Evolutionary conservation across 768 basidiomycete species (phyloP).

Genomic region (Podaxis mareebaensis): DNA sequence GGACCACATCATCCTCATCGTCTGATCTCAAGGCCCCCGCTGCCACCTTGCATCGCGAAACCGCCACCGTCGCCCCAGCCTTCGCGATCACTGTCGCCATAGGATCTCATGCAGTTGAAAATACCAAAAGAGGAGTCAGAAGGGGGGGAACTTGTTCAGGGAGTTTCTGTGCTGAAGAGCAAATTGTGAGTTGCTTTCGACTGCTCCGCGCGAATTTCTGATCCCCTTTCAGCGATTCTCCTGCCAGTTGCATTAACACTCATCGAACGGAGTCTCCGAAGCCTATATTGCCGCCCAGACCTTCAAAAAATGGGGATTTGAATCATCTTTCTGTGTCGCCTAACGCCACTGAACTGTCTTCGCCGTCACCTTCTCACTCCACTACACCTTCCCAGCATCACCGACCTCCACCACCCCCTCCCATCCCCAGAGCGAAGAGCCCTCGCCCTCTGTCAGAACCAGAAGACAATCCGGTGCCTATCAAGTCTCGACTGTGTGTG

Average conservation of each 20-base stretch:
- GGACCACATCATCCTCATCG: slow-evolving; percentile 44
- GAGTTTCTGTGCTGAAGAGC: slow-evolving; percentile 22
- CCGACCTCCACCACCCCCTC: slow-evolving; percentile 6
- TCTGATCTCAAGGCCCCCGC: slow-evolving; percentile 51
- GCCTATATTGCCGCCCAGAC: slow-evolving; percentile 5
- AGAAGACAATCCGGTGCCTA: not conserved
- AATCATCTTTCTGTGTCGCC: slow-evolving; percentile 7
- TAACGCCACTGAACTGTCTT: slow-evolving; percentile 4
- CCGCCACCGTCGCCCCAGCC: slow-evolving; percentile 31
- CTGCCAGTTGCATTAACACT: not conserved
- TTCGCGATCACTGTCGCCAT: slow-evolving; percentile 40
- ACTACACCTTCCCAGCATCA: slow-evolving; percentile 6
- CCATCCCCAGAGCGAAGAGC: slow-evolving; percentile 3
- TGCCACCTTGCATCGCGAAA: slow-evolving; percentile 35
- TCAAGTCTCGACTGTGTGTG: slow-evolving; percentile 5
- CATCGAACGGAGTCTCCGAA: not conserved
- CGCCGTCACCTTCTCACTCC: not conserved
- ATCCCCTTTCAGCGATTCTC: slow-evolving; percentile 13
- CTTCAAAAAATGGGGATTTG: not conserved
- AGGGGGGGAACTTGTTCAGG: slow-evolving; percentile 14
- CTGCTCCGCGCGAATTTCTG: not conserved
- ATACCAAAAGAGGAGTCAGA: slow-evolving; percentile 9
- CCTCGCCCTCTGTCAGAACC: slow-evolving; percentile 3
- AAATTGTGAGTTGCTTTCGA: slow-evolving; percentile 26
- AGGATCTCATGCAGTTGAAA: not conserved